phyloP scores from a whole-genome alignment of 2,329 filamentous ascomycete genomes.

The Venturia asperata region DNA sequence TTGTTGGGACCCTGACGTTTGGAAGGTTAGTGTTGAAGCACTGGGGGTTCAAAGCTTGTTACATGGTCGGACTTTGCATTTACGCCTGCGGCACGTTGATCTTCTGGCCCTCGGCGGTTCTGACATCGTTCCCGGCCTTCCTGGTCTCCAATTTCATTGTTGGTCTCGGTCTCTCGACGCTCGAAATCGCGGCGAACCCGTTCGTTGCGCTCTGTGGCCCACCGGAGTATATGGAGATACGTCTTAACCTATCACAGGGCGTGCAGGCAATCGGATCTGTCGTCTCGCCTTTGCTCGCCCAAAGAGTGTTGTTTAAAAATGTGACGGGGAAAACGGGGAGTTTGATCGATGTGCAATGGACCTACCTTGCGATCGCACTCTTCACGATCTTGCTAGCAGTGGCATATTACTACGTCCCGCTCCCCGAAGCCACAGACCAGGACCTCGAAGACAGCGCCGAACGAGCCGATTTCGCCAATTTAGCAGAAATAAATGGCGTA shows the following conservation, averaged over 20 bases:
- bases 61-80: constrained; percentile 53
- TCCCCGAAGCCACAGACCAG: constrained; percentile 55
- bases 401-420: constrained; percentile 53
- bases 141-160: constrained; percentile 57
- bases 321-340: constrained; percentile 28
- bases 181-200: constrained; percentile 55
- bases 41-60: constrained; percentile 57
- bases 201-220: constrained; percentile 58
- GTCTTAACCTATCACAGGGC: constrained; percentile 54
- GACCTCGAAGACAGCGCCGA: constrained; percentile 51
- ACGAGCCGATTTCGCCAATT: constrained; percentile 44
- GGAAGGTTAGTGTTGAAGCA: constrained; percentile 51
- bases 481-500: constrained; percentile 31
- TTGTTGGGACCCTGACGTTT: constrained; percentile 61
- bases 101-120: constrained; percentile 59
- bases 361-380: constrained; percentile 56
- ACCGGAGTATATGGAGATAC: constrained; percentile 51
- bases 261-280: constrained; percentile 56
- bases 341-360: constrained; percentile 57
- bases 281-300: constrained; percentile 52
- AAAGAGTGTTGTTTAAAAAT: constrained; percentile 49
- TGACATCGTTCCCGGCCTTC: constrained; percentile 55
- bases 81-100: constrained; percentile 56
- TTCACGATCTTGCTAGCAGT: constrained; percentile 54
- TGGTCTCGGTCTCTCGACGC: constrained; percentile 51